phyloP scores from a whole-genome alignment of 164 flowering plant genomes.

The Buxus sempervirens region DNA sequence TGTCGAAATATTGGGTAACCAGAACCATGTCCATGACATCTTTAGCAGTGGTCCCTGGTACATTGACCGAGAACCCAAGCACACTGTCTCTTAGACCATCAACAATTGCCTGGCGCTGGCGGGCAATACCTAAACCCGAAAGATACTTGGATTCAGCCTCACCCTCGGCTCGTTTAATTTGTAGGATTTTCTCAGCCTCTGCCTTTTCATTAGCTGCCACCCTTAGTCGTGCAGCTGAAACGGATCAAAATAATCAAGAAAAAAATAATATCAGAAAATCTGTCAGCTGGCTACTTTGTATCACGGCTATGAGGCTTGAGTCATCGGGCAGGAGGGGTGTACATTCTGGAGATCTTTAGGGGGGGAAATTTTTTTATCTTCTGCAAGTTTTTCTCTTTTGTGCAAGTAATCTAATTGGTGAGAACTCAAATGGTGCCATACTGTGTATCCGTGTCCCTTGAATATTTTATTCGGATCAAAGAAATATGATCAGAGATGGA shows the following conservation, averaged over 20 bases:
- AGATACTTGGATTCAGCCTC: conserved; percentile 59
- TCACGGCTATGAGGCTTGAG: background rate
- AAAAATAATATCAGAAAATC: background rate
- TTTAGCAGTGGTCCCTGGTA: conserved; percentile 61
- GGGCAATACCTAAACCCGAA: conserved; percentile 53
- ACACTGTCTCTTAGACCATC: conserved; percentile 84
- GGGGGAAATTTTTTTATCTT: no score
- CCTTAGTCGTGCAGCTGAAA: conserved; percentile 65
- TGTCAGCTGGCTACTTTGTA: background rate
- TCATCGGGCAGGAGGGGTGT: background rate
- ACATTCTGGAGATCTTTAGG: no score
- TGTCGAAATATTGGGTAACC: conserved; percentile 61
- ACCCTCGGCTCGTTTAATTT: conserved; percentile 57
- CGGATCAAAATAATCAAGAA: background rate
- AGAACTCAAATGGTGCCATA: no score
- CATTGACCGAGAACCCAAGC: conserved; percentile 62
- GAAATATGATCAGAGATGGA: no score
- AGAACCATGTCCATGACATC: conserved; percentile 71
- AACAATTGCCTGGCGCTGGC: conserved; percentile 65
- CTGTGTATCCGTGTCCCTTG: no score
- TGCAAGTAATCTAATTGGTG: no score
- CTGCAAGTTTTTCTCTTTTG: no score
- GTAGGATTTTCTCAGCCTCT: conserved; percentile 56
- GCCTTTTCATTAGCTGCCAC: conserved; percentile 57
- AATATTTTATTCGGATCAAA: no score